These are phyloP conservation scores for Tetrahymena elliotti DNA, from an alignment of 73 alveolate genomes.

Conservation along the genomic window DNA sequence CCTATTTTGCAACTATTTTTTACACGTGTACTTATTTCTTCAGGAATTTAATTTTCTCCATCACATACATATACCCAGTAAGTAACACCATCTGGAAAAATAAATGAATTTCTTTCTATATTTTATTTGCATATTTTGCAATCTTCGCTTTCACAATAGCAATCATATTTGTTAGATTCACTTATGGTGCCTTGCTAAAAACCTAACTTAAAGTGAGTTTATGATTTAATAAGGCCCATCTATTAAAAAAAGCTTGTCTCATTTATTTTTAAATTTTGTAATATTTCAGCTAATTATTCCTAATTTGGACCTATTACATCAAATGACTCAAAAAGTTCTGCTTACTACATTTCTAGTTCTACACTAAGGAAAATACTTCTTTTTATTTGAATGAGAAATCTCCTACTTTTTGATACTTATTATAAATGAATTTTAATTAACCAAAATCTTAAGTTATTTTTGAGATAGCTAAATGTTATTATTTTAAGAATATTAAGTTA, in stretches of 20 bases:
- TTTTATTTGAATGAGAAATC: background rate
- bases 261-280: background rate
- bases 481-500: too few species aligned
- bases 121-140: background rate
- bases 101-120: background rate
- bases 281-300: background rate
- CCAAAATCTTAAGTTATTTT: too few species aligned
- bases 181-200: background rate
- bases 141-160: background rate
- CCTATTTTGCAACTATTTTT: background rate
- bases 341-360: background rate
- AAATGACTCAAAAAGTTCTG: background rate
- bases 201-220: background rate
- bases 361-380: background rate
- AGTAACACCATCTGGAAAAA: background rate
- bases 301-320: background rate
- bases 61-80: background rate
- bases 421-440: too few species aligned
- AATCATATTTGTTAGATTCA: background rate
- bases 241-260: background rate
- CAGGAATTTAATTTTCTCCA: background rate
- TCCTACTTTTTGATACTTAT: background rate
- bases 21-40: background rate
- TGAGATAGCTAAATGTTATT: too few species aligned
- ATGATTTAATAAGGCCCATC: background rate